These are phyloP conservation scores for Chiua sp. DNA, from an alignment of 1,284 basidiomycete species.

Conservation along the genomic window DNA sequence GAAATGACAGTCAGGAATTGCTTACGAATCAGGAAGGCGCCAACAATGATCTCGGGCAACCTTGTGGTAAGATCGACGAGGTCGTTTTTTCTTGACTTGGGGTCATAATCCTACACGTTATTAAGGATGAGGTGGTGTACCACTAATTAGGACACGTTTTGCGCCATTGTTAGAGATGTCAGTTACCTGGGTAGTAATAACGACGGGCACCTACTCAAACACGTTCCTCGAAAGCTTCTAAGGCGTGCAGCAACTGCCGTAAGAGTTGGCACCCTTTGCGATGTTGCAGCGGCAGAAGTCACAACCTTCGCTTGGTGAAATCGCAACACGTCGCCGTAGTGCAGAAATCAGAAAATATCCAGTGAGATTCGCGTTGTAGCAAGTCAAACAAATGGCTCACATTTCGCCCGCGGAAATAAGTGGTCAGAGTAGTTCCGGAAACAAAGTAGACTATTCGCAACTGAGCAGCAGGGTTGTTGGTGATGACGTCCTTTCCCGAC, in stretches of 20 bases:
- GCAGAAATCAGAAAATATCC: too few relatives aligned
- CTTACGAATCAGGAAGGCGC: neutral
- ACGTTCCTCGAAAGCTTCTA: neutral
- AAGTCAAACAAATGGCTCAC: too few relatives aligned
- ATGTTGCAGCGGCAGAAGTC: slow-evolving; percentile 4
- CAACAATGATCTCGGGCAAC: neutral
- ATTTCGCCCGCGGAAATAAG: too few relatives aligned
- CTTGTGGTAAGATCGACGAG: neutral
- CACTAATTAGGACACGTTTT: too few relatives aligned
- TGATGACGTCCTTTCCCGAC: too few relatives aligned
- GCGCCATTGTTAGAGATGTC: too few relatives aligned
- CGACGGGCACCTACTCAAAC: neutral
- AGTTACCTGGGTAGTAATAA: too few relatives aligned
- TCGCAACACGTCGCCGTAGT: slow-evolving; percentile 17
- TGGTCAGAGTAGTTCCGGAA: too few relatives aligned
- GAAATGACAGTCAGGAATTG: too few relatives aligned
- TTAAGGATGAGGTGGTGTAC: slow-evolving; percentile 2
- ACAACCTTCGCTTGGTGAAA: slow-evolving; percentile 16
- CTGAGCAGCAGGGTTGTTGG: too few relatives aligned
- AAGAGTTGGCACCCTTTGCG: neutral
- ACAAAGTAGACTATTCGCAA: too few relatives aligned
- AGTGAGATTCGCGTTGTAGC: too few relatives aligned
- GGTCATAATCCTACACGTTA: slow-evolving; percentile 2
- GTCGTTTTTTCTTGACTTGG: neutral
- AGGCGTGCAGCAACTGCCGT: neutral